Evolutionary conservation across 2,329 filamentous ascomycete genomes (phyloP), one percentile per base, ranked within the genome.

Genomic region (Apiospora kogelbergensis): DNA sequence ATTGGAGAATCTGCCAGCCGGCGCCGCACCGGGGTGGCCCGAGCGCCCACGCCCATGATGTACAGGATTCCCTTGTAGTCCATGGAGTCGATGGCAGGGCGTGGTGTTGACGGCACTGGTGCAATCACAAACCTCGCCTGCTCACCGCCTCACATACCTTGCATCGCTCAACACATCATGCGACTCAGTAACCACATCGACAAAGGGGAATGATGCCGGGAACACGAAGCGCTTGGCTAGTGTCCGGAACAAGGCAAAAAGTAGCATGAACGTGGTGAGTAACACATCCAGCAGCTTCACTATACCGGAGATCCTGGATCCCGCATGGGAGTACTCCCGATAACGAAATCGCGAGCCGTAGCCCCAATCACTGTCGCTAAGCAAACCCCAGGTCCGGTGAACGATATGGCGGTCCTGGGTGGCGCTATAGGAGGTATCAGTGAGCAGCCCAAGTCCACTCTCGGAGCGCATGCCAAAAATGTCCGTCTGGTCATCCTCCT

Each of bases 361-460:
- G 6, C 42, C 66, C 10, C 69, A 57, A 20, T 63, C 65, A 9
- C 70, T 70, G 30, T 40, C 67, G 17, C 65, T 24, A 26, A 73
- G 69, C n/a, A 75, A 66, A 10, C 72, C 72, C 73, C 74, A 74
- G 1, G 74, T 73, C 26, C 70, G 70, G 33, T 74, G 70, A n/a
- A 74, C 70, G 24, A 74, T 57, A 20, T 69, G 69, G 17, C 71
- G 70, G 63, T 72, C 68, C 63, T 70, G 33, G 6, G 15, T 48
- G 10, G 70, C 66, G n/a, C 67, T 63, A n/a, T 72, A 37, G 3
- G 71, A 69, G 10, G 70, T 71, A 15, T 66, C 70, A 0, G 72
- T 67, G 3, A 74, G 65, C 46, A 70, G 41, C 1, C 72, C 74
- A 26, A 74, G 68, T 6, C 65, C 33, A 1, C 64, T 63, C 37